A percentile compares a stretch with the other conserved stretches of the same genome.
Evolutionary conservation across 768 basidiomycete genomes (phyloP).

Genomic region (Trametes cingulata): DNA sequence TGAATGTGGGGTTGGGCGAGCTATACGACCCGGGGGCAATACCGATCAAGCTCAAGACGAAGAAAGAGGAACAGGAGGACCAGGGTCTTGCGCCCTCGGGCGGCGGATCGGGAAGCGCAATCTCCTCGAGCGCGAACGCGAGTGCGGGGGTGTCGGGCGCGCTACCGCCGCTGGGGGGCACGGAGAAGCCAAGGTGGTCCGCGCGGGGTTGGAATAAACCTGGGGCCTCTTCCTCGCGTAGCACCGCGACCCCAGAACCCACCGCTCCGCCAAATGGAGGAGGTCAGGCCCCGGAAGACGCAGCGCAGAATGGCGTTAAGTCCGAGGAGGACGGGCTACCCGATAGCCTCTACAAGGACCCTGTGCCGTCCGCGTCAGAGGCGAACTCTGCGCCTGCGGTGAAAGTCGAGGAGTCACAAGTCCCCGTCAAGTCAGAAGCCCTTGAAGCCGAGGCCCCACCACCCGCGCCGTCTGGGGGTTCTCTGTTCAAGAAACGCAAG

Average conservation of each 20-base stretch:
- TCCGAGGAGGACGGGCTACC: not conserved
- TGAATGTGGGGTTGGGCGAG: slow-evolving; percentile 65
- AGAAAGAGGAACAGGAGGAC: slow-evolving; percentile 42
- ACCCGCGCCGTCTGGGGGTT: slow-evolving; percentile 12
- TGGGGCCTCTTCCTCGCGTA: slow-evolving; percentile 17
- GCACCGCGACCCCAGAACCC: not conserved
- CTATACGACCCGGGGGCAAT: slow-evolving; percentile 81
- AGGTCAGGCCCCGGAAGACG: not conserved
- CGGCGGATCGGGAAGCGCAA: not conserved
- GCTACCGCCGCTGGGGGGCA: not conserved
- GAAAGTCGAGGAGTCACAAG: slow-evolving; percentile 9
- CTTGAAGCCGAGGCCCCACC: slow-evolving; percentile 2
- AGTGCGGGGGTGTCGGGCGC: not conserved
- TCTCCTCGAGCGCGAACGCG: not conserved
- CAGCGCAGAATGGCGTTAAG: not conserved
- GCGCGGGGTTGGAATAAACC: slow-evolving; percentile 32
- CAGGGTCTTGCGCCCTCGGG: too few species aligned
- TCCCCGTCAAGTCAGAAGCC: slow-evolving; percentile 13
- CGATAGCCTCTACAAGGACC: not conserved
- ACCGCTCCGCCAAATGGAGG: not conserved
- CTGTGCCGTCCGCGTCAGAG: not conserved
- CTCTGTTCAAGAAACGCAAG: slow-evolving; percentile 32
- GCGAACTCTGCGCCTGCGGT: not conserved
- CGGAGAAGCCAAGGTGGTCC: slow-evolving; percentile 28
- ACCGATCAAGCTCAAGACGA: slow-evolving; percentile 59